phyloP scores from a whole-genome alignment of 306 rosid species.

The Carpinus fangiana region DNA sequence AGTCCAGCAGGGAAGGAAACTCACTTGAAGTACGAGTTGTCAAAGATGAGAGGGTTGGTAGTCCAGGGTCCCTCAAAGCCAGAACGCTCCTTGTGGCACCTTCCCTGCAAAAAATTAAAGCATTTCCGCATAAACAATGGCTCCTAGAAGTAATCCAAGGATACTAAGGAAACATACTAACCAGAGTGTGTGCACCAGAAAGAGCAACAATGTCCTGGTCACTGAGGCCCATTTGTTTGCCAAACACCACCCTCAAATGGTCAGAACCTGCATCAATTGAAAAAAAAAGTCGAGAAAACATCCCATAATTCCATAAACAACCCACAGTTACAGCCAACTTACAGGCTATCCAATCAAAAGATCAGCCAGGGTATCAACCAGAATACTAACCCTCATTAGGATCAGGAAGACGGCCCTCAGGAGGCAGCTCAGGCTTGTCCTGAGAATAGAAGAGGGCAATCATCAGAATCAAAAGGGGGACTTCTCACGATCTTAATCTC shows the following conservation, averaged over 20 bases:
- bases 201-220: conserved; percentile 93
- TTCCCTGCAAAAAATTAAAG: conserved; percentile 48
- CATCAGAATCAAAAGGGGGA: background rate
- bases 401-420: conserved; percentile 93
- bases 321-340: too few relatives aligned
- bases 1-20: background rate
- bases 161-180: conserved; percentile 21
- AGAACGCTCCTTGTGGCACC: conserved; percentile 97
- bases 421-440: conserved; percentile 86
- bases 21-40: conserved; percentile 81
- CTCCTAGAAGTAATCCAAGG: background rate
- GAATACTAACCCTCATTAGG: conserved; percentile 63
- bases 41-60: conserved; percentile 81
- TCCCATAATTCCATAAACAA: too few relatives aligned
- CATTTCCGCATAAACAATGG: background rate
- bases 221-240: conserved; percentile 76
- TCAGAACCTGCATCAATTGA: conserved; percentile 62
- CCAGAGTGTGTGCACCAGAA: conserved; percentile 94
- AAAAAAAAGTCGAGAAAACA: background rate
- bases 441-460: background rate
- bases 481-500: background rate
- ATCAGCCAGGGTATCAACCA: background rate
- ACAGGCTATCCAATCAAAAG: background rate
- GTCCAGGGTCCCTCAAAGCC: conserved; percentile 99
- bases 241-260: conserved; percentile 84